Conservation (phyloP, 495 filamentous ascomycete genomes). For the Bacidia gigantensis region DNA sequence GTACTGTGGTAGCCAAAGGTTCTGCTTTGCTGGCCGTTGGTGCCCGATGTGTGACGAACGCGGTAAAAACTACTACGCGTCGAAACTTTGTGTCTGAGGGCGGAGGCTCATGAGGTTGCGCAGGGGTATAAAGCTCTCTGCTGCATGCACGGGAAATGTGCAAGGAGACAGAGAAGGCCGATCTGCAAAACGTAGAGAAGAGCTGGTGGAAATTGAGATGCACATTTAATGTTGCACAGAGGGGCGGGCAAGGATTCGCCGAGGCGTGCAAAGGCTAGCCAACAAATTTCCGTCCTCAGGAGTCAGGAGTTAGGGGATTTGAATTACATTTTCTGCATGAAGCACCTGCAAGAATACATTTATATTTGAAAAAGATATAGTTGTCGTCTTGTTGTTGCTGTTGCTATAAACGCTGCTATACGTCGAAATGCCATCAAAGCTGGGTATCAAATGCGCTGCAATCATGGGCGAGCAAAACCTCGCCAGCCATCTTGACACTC, state of each 20-base stretch:
- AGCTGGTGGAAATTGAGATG: neutral
- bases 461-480: neutral
- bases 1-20: no score
- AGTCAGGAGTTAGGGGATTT: neutral
- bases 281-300: neutral
- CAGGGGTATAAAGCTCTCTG: no score
- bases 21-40: no score
- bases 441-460: constrained; percentile 5
- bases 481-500: neutral
- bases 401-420: neutral
- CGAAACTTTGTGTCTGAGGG: no score
- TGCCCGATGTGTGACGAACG: neutral
- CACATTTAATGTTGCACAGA: neutral
- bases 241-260: neutral
- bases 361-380: no score
- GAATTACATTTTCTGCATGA: neutral
- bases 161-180: no score
- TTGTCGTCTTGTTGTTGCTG: no score
- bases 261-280: neutral
- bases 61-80: neutral
- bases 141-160: no score
- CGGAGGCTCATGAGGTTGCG: no score
- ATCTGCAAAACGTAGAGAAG: neutral
- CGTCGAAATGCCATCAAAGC: neutral
- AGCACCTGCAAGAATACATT: no score